Base-by-base conservation (phyloP, 2,329 filamentous ascomycete genomes). In the Leptographium flavum region DNA sequence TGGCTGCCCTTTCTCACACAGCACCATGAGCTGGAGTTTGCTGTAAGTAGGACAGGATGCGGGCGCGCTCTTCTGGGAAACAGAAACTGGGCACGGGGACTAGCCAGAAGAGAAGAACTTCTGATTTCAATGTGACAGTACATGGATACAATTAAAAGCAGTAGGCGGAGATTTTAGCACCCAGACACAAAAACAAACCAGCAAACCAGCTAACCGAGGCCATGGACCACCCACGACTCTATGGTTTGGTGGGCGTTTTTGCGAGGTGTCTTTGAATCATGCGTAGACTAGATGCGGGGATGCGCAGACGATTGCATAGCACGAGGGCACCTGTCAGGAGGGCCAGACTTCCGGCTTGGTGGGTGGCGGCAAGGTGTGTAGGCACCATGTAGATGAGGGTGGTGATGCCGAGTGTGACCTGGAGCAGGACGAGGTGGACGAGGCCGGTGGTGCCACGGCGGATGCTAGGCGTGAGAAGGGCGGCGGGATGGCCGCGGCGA, bases 361-460 rank as follows among this genome's bases (percentile, higher is more conserved):
- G 92, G 8, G 86, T 80, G 3, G 90, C 87, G 1, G 90, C 92
- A 10, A 98, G 68, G 50, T 83, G 81, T 3, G 82, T 83, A 5
- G 93, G 92, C 1, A 98, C 88, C 60, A 98, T 81, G 66, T 95
- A 96, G 56, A 94, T 81, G 49, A 98, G 71, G 0, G 92, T 98
- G 51, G 73, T 79, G 60, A 98, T 94, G 22, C 92, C 92, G 5
- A 98, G 74, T 1, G 79, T 70, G 23, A 87, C 88, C 64, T 98
- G 92, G 53, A 93, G 50, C 47, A 74, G 76, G 2, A 84, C 87
- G 17, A 95, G 76, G 56, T 92, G 87, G 19, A 95, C 76, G 13
- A 95, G 71, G 5, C 88, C 90, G 41, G 78, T 68, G 47, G 90
- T 72, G 38, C 84, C 85, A 62, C 76, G 82, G 54, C 66, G 71